Conservation (phyloP, 768 basidiomycete genomes). For the Amanita rimosa region DNA sequence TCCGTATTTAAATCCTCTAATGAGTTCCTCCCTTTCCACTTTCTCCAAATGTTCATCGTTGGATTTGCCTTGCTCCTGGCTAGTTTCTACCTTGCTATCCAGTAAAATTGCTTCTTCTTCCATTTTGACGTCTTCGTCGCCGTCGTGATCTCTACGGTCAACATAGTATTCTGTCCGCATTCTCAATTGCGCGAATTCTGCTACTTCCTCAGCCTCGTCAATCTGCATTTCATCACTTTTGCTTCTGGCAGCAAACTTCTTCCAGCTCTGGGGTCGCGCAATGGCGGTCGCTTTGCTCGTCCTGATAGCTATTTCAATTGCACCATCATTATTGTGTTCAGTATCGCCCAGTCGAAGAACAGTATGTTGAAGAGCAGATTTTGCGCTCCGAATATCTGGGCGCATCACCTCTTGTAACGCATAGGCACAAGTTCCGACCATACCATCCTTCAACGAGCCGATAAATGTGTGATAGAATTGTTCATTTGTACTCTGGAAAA, state of each 20-base stretch:
- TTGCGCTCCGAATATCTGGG: constrained; percentile 58
- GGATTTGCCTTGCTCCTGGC: constrained; percentile 18
- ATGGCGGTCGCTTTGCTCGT: constrained; percentile 72
- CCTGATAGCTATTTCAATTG: constrained; percentile 64
- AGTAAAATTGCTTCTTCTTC: constrained; percentile 24
- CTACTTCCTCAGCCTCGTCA: constrained; percentile 22
- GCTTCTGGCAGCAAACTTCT: constrained; percentile 49
- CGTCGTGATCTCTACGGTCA: constrained; percentile 29
- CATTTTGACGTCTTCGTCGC: constrained; percentile 29
- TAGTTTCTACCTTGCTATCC: constrained; percentile 15
- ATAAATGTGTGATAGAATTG: constrained; percentile 46
- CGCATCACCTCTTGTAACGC: constrained; percentile 49
- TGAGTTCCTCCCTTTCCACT: constrained; percentile 70
- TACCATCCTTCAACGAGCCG: constrained; percentile 29
- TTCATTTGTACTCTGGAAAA: constrained; percentile 62
- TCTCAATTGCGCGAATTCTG: constrained; percentile 30
- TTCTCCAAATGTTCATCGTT: constrained; percentile 31
- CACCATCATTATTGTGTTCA: constrained; percentile 52
- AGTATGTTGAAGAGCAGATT: constrained; percentile 54
- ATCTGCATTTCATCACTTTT: constrained; percentile 23
- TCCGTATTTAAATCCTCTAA: constrained; percentile 83
- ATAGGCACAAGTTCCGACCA: constrained; percentile 52
- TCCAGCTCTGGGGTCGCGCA: constrained; percentile 63
- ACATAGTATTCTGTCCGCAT: constrained; percentile 48
- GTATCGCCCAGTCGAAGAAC: constrained; percentile 72